A percentile compares a stretch with the other conserved stretches of the same genome.
These are phyloP conservation scores for Boletus tomentosulus DNA, from an alignment of 768 basidiomycete genomes.

Conservation along the genomic window DNA sequence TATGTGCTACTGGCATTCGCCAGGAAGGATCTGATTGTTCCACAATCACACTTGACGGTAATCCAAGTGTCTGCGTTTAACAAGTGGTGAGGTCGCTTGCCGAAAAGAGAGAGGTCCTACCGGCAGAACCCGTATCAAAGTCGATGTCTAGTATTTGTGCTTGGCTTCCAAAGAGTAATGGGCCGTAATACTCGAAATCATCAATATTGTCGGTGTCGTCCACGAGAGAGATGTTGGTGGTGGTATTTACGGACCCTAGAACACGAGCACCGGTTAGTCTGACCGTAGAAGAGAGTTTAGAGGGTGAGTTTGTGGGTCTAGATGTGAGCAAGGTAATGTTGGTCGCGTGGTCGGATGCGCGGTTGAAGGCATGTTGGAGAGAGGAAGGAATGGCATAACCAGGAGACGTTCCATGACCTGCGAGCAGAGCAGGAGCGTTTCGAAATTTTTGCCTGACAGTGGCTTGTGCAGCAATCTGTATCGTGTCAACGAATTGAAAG, in stretches of 20 bases:
- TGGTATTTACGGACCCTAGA: neutral
- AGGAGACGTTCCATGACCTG: slow-evolving; percentile 4
- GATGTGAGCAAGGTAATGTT: slow-evolving; percentile 1
- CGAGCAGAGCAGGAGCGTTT: slow-evolving; percentile 14
- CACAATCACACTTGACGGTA: slow-evolving; percentile 40
- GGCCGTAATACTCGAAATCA: slow-evolving; percentile 46
- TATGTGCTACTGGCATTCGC: too few species aligned
- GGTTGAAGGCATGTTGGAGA: slow-evolving; percentile 13
- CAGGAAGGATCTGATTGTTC: slow-evolving; percentile 27
- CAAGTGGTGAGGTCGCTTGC: too few species aligned
- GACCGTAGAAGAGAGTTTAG: neutral
- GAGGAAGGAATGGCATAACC: slow-evolving; percentile 10
- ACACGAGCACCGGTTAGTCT: neutral
- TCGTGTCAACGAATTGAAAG: neutral
- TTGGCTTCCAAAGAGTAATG: slow-evolving; percentile 50
- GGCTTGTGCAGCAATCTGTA: slow-evolving; percentile 15
- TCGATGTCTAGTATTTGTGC: slow-evolving; percentile 50
- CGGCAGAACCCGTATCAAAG: slow-evolving; percentile 60
- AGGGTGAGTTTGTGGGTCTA: neutral
- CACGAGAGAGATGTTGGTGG: slow-evolving; percentile 26
- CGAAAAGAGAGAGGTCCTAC: slow-evolving; percentile 2
- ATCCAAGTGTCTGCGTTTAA: slow-evolving; percentile 57
- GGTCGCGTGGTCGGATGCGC: slow-evolving; percentile 19
- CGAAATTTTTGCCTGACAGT: slow-evolving; percentile 14
- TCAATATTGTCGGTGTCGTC: slow-evolving; percentile 37